Percentiles rank a stretch among this genome's conserved stretches.
phyloP scores from a whole-genome alignment of 2,329 filamentous ascomycete species.

The Sporothrix pseudoabietina region DNA sequence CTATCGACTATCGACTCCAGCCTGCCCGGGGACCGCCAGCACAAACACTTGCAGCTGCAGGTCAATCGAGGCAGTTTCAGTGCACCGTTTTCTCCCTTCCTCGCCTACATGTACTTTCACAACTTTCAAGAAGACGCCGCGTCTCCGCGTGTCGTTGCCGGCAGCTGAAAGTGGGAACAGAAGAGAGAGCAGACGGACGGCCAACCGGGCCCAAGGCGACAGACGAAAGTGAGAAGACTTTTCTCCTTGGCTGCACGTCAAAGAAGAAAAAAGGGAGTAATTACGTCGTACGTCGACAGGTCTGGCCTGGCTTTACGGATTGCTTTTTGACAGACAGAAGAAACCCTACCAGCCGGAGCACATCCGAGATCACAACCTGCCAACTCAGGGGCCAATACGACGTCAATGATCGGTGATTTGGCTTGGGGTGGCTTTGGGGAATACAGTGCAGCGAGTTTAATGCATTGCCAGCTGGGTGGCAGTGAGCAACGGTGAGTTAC shows the following conservation, averaged over 20 bases:
- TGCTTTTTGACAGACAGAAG: not conserved
- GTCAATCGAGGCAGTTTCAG: no score
- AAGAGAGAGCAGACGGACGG: not conserved
- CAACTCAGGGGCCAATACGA: constrained; percentile 13
- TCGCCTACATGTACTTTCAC: not conserved
- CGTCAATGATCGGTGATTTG: not conserved
- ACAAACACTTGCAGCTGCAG: not conserved
- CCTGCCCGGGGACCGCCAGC: constrained; percentile 3
- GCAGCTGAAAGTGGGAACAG: constrained; percentile 7
- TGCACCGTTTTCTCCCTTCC: not conserved
- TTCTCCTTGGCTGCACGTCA: not conserved
- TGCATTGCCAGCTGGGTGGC: not conserved
- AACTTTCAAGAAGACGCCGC: not conserved
- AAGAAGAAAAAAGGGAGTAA: not conserved
- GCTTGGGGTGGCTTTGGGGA: no score
- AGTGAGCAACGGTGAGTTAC: constrained; percentile 11
- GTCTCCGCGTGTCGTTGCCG: constrained; percentile 3
- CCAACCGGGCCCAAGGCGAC: not conserved
- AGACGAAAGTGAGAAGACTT: not conserved
- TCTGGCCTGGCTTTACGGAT: not conserved
- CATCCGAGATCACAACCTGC: constrained; percentile 13
- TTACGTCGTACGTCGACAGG: not conserved
- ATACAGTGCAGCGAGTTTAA: not conserved
- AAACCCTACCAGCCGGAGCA: constrained; percentile 9
- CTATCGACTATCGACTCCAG: constrained; percentile 17